phyloP scores from a whole-genome alignment of 2,329 filamentous ascomycete species.

The Clonostachys solani region DNA sequence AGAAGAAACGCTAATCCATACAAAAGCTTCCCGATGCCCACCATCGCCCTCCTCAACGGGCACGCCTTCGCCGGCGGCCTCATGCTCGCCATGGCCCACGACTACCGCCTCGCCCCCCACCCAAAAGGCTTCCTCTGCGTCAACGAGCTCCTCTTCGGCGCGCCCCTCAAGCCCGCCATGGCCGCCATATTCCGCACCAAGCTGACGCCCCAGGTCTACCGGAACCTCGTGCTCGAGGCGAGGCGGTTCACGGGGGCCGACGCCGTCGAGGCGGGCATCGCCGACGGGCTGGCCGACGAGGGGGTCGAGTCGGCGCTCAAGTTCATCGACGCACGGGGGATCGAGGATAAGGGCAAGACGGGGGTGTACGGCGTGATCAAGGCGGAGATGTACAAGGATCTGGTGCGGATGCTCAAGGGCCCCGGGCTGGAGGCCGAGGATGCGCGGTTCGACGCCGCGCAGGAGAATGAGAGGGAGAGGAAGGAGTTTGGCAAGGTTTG shows the following conservation, averaged over 20 bases:
- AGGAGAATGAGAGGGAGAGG: slow-evolving; percentile 33
- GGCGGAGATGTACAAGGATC: slow-evolving; percentile 70
- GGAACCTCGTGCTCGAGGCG: slow-evolving; percentile 69
- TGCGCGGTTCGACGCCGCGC: slow-evolving; percentile 36
- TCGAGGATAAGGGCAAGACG: slow-evolving; percentile 58
- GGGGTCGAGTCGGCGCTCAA: slow-evolving; percentile 47
- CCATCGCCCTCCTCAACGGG: slow-evolving; percentile 72
- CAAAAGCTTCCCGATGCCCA: slow-evolving; percentile 71
- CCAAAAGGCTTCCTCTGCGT: slow-evolving; percentile 70
- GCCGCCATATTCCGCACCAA: slow-evolving; percentile 71
- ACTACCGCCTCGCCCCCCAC: slow-evolving; percentile 76
- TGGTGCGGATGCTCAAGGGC: slow-evolving; percentile 51
- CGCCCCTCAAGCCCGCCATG: slow-evolving; percentile 72
- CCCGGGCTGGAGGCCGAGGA: slow-evolving; percentile 45
- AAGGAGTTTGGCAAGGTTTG: slow-evolving; percentile 39
- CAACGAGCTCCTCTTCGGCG: slow-evolving; percentile 79
- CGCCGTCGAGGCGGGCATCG: slow-evolving; percentile 62
- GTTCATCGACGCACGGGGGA: slow-evolving; percentile 53
- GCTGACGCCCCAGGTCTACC: slow-evolving; percentile 49
- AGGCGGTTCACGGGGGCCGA: slow-evolving; percentile 59
- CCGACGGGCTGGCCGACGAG: slow-evolving; percentile 60
- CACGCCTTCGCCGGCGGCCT: slow-evolving; percentile 81
- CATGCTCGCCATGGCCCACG: slow-evolving; percentile 78
- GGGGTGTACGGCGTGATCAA: slow-evolving; percentile 70
- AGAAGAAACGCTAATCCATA: background rate